These are phyloP conservation scores for Ailanthus altissimus DNA, from an alignment of 345 rosid genomes.

Conservation along the genomic window DNA sequence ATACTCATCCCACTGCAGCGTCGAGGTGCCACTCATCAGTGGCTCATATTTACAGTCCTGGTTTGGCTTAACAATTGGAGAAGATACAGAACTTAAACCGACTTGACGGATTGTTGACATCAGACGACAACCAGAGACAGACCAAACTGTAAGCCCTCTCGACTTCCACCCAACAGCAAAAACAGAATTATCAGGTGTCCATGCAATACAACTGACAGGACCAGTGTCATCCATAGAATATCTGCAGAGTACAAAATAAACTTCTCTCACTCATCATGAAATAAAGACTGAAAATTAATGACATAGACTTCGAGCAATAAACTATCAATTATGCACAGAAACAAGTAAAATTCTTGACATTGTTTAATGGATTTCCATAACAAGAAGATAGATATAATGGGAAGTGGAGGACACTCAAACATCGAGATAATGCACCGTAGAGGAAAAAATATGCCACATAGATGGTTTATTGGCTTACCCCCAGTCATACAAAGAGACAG, in stretches of 20 bases:
- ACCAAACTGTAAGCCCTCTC: slow-evolving; percentile 98
- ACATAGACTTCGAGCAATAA: not conserved
- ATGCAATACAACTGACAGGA: slow-evolving; percentile 83
- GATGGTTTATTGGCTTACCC: slow-evolving; percentile 53
- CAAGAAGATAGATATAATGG: not conserved
- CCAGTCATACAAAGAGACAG: slow-evolving; percentile 90
- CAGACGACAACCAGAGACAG: slow-evolving; percentile 94
- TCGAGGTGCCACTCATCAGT: slow-evolving; percentile 79
- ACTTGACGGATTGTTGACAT: slow-evolving; percentile 98
- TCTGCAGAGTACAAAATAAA: slow-evolving; percentile 46
- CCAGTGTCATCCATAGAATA: slow-evolving; percentile 93
- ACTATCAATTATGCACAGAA: not conserved
- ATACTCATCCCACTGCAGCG: slow-evolving; percentile 94
- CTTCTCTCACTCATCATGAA: slow-evolving; percentile 10
- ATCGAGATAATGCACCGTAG: not conserved
- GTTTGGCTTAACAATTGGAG: slow-evolving; percentile 69
- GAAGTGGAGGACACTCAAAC: not conserved
- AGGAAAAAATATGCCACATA: not conserved
- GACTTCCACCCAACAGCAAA: slow-evolving; percentile 99
- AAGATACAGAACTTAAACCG: slow-evolving; percentile 80
- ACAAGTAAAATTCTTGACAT: not conserved
- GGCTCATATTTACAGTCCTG: slow-evolving; percentile 88
- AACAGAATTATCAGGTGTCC: slow-evolving; percentile 99
- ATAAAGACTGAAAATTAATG: not conserved
- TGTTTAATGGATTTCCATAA: not conserved